Evolutionary conservation across 164 flowering plant genomes (phyloP).

Genomic region (Vitis rupestris): DNA sequence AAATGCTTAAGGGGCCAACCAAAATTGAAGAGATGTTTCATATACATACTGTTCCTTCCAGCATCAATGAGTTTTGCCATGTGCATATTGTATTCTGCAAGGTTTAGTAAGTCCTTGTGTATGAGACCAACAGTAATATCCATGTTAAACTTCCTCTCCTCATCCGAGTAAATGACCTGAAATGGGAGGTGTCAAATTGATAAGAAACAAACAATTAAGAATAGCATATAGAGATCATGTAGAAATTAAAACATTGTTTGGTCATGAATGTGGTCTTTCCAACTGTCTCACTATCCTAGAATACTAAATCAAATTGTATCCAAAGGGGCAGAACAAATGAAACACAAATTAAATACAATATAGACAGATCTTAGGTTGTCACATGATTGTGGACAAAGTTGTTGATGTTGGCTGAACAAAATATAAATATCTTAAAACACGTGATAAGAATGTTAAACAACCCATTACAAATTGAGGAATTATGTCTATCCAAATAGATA

Average conservation of each 20-base stretch:
- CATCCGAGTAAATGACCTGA: conserved; percentile 91
- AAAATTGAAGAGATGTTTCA: neutral
- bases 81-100: conserved; percentile 89
- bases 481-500: too few relatives aligned
- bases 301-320: too few relatives aligned
- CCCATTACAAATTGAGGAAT: too few relatives aligned
- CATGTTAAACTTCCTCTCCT: conserved; percentile 82
- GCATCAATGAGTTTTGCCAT: conserved; percentile 95
- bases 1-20: neutral
- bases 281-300: too few relatives aligned
- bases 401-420: too few relatives aligned
- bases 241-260: too few relatives aligned
- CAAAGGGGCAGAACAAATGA: too few relatives aligned
- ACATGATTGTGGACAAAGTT: too few relatives aligned
- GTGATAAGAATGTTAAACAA: too few relatives aligned
- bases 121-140: conserved; percentile 88
- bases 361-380: neutral
- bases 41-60: conserved; percentile 86
- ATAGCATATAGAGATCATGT: too few relatives aligned
- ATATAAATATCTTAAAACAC: too few relatives aligned
- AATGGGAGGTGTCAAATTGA: conserved; percentile 1
- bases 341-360: neutral
- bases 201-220: neutral
- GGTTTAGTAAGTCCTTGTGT: conserved; percentile 71
- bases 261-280: too few relatives aligned